Evolutionary conservation across 257 asterid species (phyloP).

Genomic region (Linaria vulgaris): DNA sequence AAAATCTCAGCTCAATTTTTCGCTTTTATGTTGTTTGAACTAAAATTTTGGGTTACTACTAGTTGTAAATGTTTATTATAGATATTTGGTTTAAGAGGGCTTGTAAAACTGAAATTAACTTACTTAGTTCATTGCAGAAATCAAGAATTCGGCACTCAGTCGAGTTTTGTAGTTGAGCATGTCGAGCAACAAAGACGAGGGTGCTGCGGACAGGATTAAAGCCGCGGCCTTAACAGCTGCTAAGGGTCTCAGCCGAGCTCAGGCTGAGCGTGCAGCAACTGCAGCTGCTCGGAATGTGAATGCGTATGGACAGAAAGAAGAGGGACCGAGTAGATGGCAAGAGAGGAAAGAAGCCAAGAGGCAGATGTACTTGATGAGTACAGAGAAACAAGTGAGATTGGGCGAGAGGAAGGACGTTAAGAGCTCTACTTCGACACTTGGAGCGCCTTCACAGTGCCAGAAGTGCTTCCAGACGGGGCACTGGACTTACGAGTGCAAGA

Average conservation of each 20-base stretch:
- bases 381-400: conserved; percentile 85
- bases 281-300: conserved; percentile 95
- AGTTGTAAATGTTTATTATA: too few species aligned
- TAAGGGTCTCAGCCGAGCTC: conserved; percentile 96
- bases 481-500: conserved; percentile 97
- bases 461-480: conserved; percentile 86
- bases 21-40: too few species aligned
- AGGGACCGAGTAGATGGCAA: conserved; percentile 99
- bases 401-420: conserved; percentile 82
- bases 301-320: conserved; percentile 98
- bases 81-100: too few species aligned
- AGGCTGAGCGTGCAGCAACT: conserved; percentile 77
- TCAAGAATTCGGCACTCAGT: not conserved
- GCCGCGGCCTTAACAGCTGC: conserved; percentile 89
- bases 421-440: conserved; percentile 43
- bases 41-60: too few species aligned
- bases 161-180: conserved; percentile 33
- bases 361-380: conserved; percentile 91
- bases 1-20: too few species aligned
- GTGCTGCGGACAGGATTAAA: conserved; percentile 76
- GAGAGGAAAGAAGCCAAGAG: conserved; percentile 98
- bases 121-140: too few species aligned
- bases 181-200: conserved; percentile 67
- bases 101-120: too few species aligned
- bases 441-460: conserved; percentile 77